These are phyloP conservation scores for Sclerotinia spermophila DNA, from an alignment of 2,329 filamentous ascomycete species.

Conservation along the genomic window DNA sequence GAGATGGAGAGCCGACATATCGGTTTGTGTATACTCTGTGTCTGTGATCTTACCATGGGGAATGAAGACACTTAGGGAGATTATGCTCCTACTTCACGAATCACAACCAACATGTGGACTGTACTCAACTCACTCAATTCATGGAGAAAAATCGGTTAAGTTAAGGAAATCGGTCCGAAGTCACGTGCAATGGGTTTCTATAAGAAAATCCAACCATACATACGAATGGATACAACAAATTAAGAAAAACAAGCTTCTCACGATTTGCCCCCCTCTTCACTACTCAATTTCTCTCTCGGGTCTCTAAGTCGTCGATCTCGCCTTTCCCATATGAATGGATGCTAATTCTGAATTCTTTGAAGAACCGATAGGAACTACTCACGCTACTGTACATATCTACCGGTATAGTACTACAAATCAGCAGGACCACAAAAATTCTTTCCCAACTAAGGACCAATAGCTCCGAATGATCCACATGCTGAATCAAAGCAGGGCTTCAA, in stretches of 20 bases:
- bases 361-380: background rate
- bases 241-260: background rate
- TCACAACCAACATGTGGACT: background rate
- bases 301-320: background rate
- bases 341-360: background rate
- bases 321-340: background rate
- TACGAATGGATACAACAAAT: too few species aligned
- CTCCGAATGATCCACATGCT: constrained; percentile 4
- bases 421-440: background rate
- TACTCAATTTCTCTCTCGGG: background rate
- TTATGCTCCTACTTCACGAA: background rate
- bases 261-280: background rate
- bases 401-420: background rate
- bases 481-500: background rate
- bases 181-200: background rate
- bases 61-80: background rate
- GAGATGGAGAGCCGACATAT: background rate
- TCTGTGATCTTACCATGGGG: background rate
- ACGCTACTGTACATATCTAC: background rate
- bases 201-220: background rate
- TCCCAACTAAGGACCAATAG: constrained; percentile 2
- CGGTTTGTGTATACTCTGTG: background rate
- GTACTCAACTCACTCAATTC: background rate
- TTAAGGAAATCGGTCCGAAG: background rate
- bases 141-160: background rate